A percentile compares a stretch with the other conserved stretches of the same genome.
Evolutionary conservation across 2,329 filamentous ascomycete species (phyloP).

Genomic region (Phialocephala sp.): DNA sequence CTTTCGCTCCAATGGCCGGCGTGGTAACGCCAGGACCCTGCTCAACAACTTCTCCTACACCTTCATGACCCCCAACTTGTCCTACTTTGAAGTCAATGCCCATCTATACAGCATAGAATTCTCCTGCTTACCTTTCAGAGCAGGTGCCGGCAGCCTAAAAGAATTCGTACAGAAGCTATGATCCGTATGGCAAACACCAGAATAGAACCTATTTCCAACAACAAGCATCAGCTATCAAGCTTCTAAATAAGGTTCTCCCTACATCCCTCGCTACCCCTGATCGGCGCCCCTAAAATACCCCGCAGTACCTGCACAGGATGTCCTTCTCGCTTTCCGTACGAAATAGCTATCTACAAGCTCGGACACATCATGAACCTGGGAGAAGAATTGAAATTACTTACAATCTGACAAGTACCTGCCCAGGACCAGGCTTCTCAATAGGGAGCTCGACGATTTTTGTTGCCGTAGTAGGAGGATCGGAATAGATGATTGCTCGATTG

Average conservation of each 20-base stretch:
- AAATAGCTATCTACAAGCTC: background rate
- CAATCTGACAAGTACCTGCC: conserved; percentile 25
- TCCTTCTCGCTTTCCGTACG: background rate
- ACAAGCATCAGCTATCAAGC: background rate
- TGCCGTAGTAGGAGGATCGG: conserved; percentile 14
- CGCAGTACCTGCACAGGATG: background rate
- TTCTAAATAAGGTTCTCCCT: background rate
- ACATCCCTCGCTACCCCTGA: conserved; percentile 7
- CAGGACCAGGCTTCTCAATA: conserved; percentile 17
- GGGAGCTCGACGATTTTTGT: conserved; percentile 17
- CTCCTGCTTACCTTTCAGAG: conserved; percentile 7
- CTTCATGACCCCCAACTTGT: conserved; percentile 70
- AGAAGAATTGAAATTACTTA: conserved; percentile 6
- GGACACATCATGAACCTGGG: background rate
- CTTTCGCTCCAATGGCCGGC: conserved; percentile 59
- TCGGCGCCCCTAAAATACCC: conserved; percentile 2
- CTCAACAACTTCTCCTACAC: conserved; percentile 63
- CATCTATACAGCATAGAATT: background rate
- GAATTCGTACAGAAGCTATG: conserved; percentile 21
- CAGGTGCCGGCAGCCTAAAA: conserved; percentile 17
- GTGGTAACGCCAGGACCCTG: conserved; percentile 62
- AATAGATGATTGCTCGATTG: conserved; percentile 21
- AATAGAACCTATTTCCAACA: conserved; percentile 15
- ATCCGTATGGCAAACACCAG: conserved; percentile 29
- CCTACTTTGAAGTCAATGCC: conserved; percentile 41